Evolutionary conservation across 257 asterid species (phyloP), one percentile per base, ranked within the genome.

Genomic region (Solanum bulbocastanum): DNA sequence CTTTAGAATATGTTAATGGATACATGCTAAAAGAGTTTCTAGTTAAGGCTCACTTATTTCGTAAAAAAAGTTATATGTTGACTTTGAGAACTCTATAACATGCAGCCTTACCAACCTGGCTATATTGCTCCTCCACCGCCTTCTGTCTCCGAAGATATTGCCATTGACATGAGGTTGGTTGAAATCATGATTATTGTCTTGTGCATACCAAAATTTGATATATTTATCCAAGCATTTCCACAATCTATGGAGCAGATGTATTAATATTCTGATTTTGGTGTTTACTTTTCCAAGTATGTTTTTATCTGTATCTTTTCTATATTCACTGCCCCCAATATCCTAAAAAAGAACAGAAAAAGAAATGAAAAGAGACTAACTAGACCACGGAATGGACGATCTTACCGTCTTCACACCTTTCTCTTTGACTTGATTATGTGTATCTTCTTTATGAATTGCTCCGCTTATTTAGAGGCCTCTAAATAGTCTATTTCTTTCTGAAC

Each of bases 51-150:
- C 69, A 30, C 27, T 82, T 82, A 52, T 49, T 49, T 82, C 22
- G 13, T 32, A 10, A 52, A 46, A 82, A 20, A 49, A 3, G 65
- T 15, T 46, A 82, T 32, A 82, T 82, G 44, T 52, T 82, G 86
- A 82, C 86, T 82, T 82, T 32, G 69, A 18, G 35, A 82, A 49
- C 65, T 82, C 44, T 46, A 52, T 46, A 49, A 82, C 85, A 20
- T 90, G 86, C 92, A 91, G 94, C 69, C 92, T 87, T 92, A 90
- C 79, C 92, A 91, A 73, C 94, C 94, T 37, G 92, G 93, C 73
- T 92, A 92, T 89, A 90, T 91, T 86, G 92, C 93, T 87, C 94
- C 92, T 15, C 92, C 94, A 52, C 90, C 71, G 11, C 86, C 90
- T 71, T 44, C 88, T 18, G 87, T 58, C 6, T 36, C 91, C 78